Evolutionary conservation across 495 filamentous ascomycete genomes (phyloP), one percentile per base, ranked within the genome.

Genomic region (Penicillium atrosanguineum): DNA sequence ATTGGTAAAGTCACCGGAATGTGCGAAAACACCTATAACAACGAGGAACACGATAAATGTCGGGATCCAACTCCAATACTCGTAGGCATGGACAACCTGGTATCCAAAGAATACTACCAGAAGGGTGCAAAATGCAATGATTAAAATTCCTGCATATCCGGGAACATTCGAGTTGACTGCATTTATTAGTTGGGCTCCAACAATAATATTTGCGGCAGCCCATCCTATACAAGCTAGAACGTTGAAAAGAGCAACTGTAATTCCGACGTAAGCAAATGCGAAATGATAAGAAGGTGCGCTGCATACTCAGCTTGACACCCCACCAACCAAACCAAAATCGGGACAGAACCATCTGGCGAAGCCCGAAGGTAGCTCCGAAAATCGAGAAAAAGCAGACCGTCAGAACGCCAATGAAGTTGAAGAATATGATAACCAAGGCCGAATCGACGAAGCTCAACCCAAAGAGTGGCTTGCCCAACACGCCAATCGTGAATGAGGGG

Each of bases 261-360:
- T 18, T 9, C n/a, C n/a, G n/a, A n/a, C n/a, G n/a, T n/a, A n/a
- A n/a, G n/a, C n/a, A n/a, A n/a, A n/a, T n/a, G n/a, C n/a, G n/a
- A 40, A 20, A 26, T 11, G 48, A 12, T 23, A n/a, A 19, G 23
- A 42, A 9, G 26, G 43, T 8, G 15, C 1, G 20, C 29, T 18
- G 2, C 58, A 53, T 53, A 61, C 58, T 57, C 25, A 61, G 43
- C 50, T 61, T 61, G 2, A 61, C 62, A 46, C 59, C 55, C 55
- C 55, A 56, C 46, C 60, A 82, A 57, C 80, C 79, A 45, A 79
- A 83, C 46, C 72, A 74, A 53, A 73, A 83, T 7, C 80, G 69
- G 7, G 79, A 79, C 56, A 80, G 72, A 2, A 82, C 68, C 75
- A 83, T 81, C 62, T 82, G 80, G 7, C 80, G 70, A 65, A 83